phyloP scores from a whole-genome alignment of 768 basidiomycete species.

The Trichaptum fuscoviolaceum region DNA sequence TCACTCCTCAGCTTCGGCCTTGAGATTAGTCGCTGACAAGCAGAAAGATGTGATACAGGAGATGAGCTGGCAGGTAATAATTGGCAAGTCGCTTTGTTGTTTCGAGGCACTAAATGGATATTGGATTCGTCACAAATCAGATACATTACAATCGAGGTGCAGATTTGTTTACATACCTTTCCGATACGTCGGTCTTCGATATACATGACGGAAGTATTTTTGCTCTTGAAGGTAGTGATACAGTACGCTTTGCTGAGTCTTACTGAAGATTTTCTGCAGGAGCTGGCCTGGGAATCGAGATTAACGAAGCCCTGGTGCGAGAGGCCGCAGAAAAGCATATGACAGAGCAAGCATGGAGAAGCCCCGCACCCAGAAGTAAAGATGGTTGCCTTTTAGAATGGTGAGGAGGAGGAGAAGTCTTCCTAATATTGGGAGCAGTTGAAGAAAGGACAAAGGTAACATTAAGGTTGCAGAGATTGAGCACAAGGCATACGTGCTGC shows the following conservation, averaged over 20 bases:
- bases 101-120: background rate
- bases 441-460: background rate
- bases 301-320: constrained; percentile 53
- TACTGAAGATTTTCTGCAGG: constrained; percentile 24
- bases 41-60: constrained; percentile 53
- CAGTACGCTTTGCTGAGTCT: constrained; percentile 6
- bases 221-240: constrained; percentile 33
- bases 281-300: constrained; percentile 55
- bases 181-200: constrained; percentile 45
- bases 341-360: constrained; percentile 45
- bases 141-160: constrained; percentile 62
- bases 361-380: constrained; percentile 49
- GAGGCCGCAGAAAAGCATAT: constrained; percentile 30
- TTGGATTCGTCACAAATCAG: constrained; percentile 23
- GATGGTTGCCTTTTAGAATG: constrained; percentile 54
- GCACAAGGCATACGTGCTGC: too few species aligned
- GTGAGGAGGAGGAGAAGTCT: constrained; percentile 21
- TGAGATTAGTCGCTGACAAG: background rate
- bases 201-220: constrained; percentile 48
- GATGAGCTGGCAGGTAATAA: constrained; percentile 53
- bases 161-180: constrained; percentile 59
- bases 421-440: background rate
- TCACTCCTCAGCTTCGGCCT: constrained; percentile 2
- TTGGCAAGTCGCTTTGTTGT: background rate
- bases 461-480: background rate